phyloP scores from a whole-genome alignment of 2,329 filamentous ascomycete genomes.

The Penicillium decumbens region DNA sequence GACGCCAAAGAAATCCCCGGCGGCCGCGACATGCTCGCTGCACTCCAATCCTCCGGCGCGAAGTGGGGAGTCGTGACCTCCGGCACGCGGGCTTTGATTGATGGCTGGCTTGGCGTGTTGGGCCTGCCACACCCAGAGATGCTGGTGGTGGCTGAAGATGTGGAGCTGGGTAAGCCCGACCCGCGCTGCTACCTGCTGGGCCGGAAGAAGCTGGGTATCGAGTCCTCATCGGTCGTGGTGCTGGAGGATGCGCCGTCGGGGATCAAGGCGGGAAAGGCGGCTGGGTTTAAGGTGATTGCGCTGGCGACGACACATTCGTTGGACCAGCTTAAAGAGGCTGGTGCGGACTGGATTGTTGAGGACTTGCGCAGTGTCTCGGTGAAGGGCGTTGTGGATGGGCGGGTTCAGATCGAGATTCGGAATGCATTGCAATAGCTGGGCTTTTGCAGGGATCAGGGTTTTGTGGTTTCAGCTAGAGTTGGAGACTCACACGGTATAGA shows the following conservation, averaged over 20 bases:
- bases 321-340: slow-evolving; percentile 65
- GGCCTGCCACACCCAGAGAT: slow-evolving; percentile 61
- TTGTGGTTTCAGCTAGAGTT: not conserved
- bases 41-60: slow-evolving; percentile 57
- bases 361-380: slow-evolving; percentile 72
- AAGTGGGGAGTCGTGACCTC: slow-evolving; percentile 84
- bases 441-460: slow-evolving; percentile 33
- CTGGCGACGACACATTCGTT: slow-evolving; percentile 76
- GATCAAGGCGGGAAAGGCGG: slow-evolving; percentile 75
- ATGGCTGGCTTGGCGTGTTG: slow-evolving; percentile 67
- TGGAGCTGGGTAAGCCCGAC: slow-evolving; percentile 70
- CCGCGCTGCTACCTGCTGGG: slow-evolving; percentile 69
- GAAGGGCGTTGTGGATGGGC: slow-evolving; percentile 52
- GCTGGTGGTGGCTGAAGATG: slow-evolving; percentile 71
- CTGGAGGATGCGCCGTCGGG: slow-evolving; percentile 87
- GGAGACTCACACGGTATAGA: slow-evolving; percentile 8
- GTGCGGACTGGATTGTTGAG: slow-evolving; percentile 81
- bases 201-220: slow-evolving; percentile 54
- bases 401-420: slow-evolving; percentile 62
- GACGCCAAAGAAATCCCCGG: slow-evolving; percentile 85
- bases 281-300: slow-evolving; percentile 80
- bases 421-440: slow-evolving; percentile 48
- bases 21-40: slow-evolving; percentile 64
- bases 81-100: slow-evolving; percentile 61
- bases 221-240: slow-evolving; percentile 61